Evolutionary conservation across 78 protist species (phyloP).

Genomic region (Isochrysis galbana): DNA sequence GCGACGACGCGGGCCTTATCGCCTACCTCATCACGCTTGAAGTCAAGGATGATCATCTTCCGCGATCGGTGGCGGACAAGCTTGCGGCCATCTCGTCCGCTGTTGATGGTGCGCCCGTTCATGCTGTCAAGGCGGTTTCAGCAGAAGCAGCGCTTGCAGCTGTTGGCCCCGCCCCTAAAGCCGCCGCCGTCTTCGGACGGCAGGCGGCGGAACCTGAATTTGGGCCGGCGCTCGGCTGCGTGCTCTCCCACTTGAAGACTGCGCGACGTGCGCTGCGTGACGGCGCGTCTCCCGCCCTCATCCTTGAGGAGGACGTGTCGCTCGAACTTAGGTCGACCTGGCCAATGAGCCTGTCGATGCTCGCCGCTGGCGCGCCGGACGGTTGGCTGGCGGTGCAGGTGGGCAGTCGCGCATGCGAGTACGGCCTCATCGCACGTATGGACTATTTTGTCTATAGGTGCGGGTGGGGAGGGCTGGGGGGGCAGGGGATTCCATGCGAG

Average conservation of each 20-base stretch:
- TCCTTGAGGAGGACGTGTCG: neutral
- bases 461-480: no score
- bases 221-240: neutral
- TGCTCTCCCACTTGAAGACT: neutral
- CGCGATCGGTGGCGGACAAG: neutral
- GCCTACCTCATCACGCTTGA: neutral
- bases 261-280: neutral
- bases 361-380: neutral
- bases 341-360: neutral
- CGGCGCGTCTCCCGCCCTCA: neutral
- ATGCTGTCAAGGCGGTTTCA: neutral
- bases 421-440: no score
- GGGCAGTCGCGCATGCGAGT: neutral
- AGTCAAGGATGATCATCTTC: neutral
- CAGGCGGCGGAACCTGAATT: neutral
- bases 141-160: neutral
- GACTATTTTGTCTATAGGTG: no score
- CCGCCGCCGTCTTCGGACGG: neutral
- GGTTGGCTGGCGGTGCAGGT: neutral
- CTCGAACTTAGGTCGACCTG: neutral
- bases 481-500: no score
- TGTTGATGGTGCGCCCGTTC: neutral
- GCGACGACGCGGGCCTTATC: neutral
- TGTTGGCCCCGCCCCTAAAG: neutral
- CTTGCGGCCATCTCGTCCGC: neutral